Evolutionary conservation across 129 eudicot species (phyloP), one percentile per base, ranked within the genome.

Genomic region (Saposhnikovia divaricata): DNA sequence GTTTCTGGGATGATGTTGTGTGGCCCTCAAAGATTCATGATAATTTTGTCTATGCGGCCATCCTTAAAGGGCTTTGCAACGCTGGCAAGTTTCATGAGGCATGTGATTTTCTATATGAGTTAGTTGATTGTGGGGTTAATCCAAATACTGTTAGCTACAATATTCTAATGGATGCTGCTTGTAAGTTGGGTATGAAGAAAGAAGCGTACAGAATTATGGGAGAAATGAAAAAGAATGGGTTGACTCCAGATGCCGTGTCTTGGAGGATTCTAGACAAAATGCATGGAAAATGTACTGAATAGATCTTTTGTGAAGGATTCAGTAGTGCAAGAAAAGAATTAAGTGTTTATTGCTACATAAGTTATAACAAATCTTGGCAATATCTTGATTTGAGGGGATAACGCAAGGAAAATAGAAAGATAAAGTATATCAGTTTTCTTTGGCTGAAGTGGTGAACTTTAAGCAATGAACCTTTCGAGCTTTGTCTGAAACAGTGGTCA

Each of bases 11-110:
- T 12, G 84, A 89, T 78, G 80, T 85, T 4, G 82, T 96, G 73
- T 96, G 97, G 99, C 99, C 96, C 4, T 92, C 97, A 2, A 83
- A 86, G 57, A 84, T 92, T 84, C 99, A 92, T 82, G 97, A 96
- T 61, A 81, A 79, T 68, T 92, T 85, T 80, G 97, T 96, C 44
- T 96, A 96, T 85, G 83, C 97, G 16, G 91, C 97, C 34, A 80
- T 96, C 53, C 81, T 92, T 53, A 92, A 96, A 82, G 99, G 99
- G 79, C 92, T 96, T 85, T 96, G 96, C 75, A 77, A 83, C 25
- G 76, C 82, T 10, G 93, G 85, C 42, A 91, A 76, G 80, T 87
- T 92, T 80, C 75, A 84, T 7, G 98, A 96, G 85, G 99, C 97
- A 21, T 88, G 91, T 81, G 88, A 85, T 85, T 89, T 95, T 79